These are phyloP conservation scores for Colletotrichum eremochloae DNA, from an alignment of 2,329 filamentous ascomycete genomes.

Conservation along the genomic window DNA sequence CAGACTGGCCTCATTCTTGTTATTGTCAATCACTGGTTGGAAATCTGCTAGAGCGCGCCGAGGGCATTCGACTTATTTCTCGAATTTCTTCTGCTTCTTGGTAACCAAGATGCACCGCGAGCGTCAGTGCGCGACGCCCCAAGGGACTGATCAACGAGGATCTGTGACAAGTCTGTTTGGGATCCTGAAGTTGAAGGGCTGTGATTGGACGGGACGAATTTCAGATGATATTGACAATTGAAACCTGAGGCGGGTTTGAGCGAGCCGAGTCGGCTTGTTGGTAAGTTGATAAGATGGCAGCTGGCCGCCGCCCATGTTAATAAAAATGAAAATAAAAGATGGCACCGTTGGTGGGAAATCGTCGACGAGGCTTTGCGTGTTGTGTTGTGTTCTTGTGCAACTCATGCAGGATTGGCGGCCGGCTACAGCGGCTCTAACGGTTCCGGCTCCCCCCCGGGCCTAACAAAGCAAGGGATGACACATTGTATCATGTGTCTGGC, in stretches of 20 bases:
- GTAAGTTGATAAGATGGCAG: constrained; percentile 14
- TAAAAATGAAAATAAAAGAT: neutral
- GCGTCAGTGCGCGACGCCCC: constrained; percentile 30
- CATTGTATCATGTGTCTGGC: constrained; percentile 22
- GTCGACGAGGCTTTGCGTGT: neutral
- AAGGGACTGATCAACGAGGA: constrained; percentile 33
- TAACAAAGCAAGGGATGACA: constrained; percentile 22
- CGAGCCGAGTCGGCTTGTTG: constrained; percentile 15
- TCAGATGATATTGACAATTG: constrained; percentile 3
- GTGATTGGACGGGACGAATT: constrained; percentile 23
- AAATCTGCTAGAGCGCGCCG: neutral
- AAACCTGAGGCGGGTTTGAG: neutral
- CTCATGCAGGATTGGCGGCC: constrained; percentile 39
- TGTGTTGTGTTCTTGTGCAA: neutral
- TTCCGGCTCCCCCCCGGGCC: constrained; percentile 15
- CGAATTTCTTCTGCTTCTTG: constrained; percentile 13
- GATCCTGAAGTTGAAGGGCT: constrained; percentile 23
- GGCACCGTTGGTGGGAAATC: neutral
- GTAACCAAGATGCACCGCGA: constrained; percentile 1
- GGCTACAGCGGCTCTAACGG: constrained; percentile 23
- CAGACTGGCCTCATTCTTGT: neutral
- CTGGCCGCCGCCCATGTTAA: neutral
- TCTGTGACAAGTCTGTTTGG: constrained; percentile 41
- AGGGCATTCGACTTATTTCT: constrained; percentile 16
- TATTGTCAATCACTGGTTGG: neutral